These are phyloP conservation scores for Esteya vermicola DNA, from an alignment of 2,329 filamentous ascomycete genomes.

Conservation along the genomic window DNA sequence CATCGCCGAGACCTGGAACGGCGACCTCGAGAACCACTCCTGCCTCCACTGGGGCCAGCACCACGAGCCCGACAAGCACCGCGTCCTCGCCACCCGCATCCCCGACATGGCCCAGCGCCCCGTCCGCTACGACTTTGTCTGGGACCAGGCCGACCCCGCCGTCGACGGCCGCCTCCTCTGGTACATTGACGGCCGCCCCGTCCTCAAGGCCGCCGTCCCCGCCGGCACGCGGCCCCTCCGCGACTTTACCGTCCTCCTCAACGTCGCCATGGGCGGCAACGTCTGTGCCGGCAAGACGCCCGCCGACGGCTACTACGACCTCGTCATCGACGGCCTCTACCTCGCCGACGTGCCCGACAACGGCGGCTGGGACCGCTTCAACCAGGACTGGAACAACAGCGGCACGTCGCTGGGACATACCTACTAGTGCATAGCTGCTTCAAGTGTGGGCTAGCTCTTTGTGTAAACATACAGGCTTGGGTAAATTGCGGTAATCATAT, in stretches of 20 bases:
- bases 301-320: slow-evolving; percentile 3
- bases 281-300: slow-evolving; percentile 4
- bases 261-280: slow-evolving; percentile 6
- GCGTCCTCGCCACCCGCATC: background rate
- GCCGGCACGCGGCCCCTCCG: slow-evolving; percentile 3
- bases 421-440: too few species aligned
- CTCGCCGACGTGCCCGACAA: slow-evolving; percentile 2
- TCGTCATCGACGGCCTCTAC: slow-evolving; percentile 3
- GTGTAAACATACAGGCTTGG: too few species aligned
- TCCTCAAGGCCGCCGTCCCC: slow-evolving; percentile 2
- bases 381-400: background rate
- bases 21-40: slow-evolving; percentile 5
- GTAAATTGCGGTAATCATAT: too few species aligned
- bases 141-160: slow-evolving; percentile 3
- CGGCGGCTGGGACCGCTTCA: slow-evolving; percentile 4
- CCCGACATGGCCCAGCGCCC: slow-evolving; percentile 5
- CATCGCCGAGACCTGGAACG: slow-evolving; percentile 7
- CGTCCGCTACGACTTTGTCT: slow-evolving; percentile 5
- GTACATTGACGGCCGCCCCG: slow-evolving; percentile 4
- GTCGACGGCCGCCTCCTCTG: slow-evolving; percentile 4
- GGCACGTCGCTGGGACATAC: background rate
- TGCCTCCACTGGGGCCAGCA: slow-evolving; percentile 6
- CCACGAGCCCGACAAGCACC: slow-evolving; percentile 5
- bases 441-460: too few species aligned
- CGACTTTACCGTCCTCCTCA: slow-evolving; percentile 5